These are phyloP conservation scores for Serpula lacrymans DNA, from an alignment of 768 basidiomycete species.

Conservation along the genomic window DNA sequence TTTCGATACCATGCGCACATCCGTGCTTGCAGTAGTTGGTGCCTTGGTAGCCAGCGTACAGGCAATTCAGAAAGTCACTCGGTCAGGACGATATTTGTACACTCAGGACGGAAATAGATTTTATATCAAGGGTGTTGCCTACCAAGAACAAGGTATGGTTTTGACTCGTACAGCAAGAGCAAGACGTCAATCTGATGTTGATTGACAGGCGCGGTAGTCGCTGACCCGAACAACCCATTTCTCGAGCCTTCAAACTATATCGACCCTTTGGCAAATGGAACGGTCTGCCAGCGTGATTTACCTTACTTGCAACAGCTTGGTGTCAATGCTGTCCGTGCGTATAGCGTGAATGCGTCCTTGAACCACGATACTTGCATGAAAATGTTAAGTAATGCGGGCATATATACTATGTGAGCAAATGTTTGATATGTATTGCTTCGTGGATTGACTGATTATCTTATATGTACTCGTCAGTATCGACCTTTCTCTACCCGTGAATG, in stretches of 20 bases:
- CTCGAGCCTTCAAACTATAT: slow-evolving; percentile 70
- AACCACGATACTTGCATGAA: slow-evolving; percentile 90
- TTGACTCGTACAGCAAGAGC: too few species aligned
- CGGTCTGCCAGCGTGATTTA: slow-evolving; percentile 74
- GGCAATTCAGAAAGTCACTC: slow-evolving; percentile 68
- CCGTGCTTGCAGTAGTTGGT: slow-evolving; percentile 34
- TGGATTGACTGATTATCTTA: too few species aligned
- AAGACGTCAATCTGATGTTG: too few species aligned
- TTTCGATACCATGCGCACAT: too few species aligned
- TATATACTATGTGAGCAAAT: slow-evolving; percentile 80
- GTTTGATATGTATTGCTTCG: too few species aligned
- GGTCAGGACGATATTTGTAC: slow-evolving; percentile 80
- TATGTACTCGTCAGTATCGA: slow-evolving; percentile 84
- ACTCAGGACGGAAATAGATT: slow-evolving; percentile 71
- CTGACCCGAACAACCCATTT: slow-evolving; percentile 56
- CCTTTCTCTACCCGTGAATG: slow-evolving; percentile 79
- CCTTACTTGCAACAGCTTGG: slow-evolving; percentile 72
- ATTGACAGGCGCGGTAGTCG: slow-evolving; percentile 37
- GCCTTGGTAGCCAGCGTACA: slow-evolving; percentile 46
- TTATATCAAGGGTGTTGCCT: slow-evolving; percentile 86
- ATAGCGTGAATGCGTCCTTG: slow-evolving; percentile 77
- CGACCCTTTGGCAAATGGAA: slow-evolving; percentile 70
- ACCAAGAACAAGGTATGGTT: slow-evolving; percentile 84
- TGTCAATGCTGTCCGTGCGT: slow-evolving; percentile 81
- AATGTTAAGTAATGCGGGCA: slow-evolving; percentile 70